Conservation (phyloP, 2,329 filamentous ascomycete genomes). For the Beauveria brongniartii region DNA sequence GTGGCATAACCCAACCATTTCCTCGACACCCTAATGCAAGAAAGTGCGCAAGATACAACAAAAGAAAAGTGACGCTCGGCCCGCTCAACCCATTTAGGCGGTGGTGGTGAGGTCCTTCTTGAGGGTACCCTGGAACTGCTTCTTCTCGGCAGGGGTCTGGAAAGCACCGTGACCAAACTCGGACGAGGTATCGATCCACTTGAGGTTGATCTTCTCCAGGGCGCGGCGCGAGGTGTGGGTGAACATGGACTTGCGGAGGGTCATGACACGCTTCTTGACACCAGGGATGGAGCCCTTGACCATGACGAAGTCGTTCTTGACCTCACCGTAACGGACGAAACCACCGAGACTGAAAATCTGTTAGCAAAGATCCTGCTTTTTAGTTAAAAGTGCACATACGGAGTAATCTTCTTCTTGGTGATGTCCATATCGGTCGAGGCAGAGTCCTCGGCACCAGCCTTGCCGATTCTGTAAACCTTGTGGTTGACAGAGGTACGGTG, state of each 20-base stretch:
- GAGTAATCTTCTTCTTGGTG: conserved; percentile 99
- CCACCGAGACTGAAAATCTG: conserved; percentile 72
- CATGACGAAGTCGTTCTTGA: conserved; percentile 98
- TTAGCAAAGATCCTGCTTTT: not conserved
- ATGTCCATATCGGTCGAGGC: conserved; percentile 92
- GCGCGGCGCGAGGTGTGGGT: conserved; percentile 90
- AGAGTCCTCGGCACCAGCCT: conserved; percentile 83
- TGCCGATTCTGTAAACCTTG: conserved; percentile 99
- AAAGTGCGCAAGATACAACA: conserved; percentile 33
- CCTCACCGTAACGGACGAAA: conserved; percentile 97
- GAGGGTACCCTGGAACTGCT: conserved; percentile 93
- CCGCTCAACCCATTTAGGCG: conserved; percentile 29
- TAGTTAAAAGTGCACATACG: conserved; percentile 57
- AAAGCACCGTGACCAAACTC: conserved; percentile 99
- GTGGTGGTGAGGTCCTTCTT: conserved; percentile 80
- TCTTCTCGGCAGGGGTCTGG: conserved; percentile 98
- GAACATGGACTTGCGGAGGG: conserved; percentile 85
- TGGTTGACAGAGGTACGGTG: conserved; percentile 99
- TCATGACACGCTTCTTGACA: conserved; percentile 99
- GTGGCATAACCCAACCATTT: conserved; percentile 30
- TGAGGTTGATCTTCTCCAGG: conserved; percentile 98
- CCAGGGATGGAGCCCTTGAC: conserved; percentile 96
- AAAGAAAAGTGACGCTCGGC: conserved; percentile 28
- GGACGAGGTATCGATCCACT: conserved; percentile 99
- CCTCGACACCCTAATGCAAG: conserved; percentile 46